Conservation (phyloP, 129 eudicot genomes). For the Chrysanthemum lavandulifolium region DNA sequence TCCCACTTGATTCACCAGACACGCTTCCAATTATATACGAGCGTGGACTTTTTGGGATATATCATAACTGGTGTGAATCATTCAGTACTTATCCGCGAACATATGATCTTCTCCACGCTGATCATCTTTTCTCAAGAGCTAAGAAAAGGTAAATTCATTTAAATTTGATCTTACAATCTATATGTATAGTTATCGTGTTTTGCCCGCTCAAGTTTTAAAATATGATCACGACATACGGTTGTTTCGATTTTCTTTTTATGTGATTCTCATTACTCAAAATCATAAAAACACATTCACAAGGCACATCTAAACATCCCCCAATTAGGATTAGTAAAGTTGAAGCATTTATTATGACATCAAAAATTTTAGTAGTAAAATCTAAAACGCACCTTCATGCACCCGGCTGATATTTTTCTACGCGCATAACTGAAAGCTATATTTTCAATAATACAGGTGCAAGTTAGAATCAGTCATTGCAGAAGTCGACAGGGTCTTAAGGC, state of each 20-base stretch:
- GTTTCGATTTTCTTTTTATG: too few species aligned
- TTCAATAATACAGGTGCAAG: conserved; percentile 45
- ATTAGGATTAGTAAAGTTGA: not conserved
- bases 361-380: not conserved
- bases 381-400: too few species aligned
- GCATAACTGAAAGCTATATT: too few species aligned
- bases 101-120: conserved; percentile 69
- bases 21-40: conserved; percentile 65
- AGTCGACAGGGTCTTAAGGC: conserved; percentile 59
- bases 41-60: conserved; percentile 64
- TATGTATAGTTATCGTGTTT: too few species aligned
- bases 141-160: conserved; percentile 44
- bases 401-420: too few species aligned
- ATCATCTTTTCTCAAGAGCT: conserved; percentile 59
- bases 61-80: conserved; percentile 73
- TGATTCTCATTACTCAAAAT: too few species aligned
- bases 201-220: too few species aligned
- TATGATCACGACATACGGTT: too few species aligned
- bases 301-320: too few species aligned
- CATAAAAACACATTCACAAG: too few species aligned
- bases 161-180: not conserved
- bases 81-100: conserved; percentile 68
- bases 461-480: conserved; percentile 55
- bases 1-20: conserved; percentile 53
- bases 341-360: not conserved